Percentiles rank a stretch among this genome's conserved stretches.
These are phyloP conservation scores for Copromyces sp. DNA, from an alignment of 495 filamentous ascomycete species.

Conservation along the genomic window DNA sequence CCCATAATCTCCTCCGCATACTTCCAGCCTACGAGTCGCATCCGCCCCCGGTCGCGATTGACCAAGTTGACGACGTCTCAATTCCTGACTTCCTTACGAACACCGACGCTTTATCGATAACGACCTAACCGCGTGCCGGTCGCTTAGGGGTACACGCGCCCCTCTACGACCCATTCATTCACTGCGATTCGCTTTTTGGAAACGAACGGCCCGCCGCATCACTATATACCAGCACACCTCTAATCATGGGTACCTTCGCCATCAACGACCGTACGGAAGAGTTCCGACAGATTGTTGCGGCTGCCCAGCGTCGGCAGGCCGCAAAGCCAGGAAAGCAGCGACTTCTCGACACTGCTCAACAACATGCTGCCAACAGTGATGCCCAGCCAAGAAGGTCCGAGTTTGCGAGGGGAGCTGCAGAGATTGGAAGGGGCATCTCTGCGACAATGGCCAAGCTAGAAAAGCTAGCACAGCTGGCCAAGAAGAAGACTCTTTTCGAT, in stretches of 20 bases:
- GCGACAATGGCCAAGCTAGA: conserved; percentile 91
- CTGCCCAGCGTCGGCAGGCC: conserved; percentile 65
- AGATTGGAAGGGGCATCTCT: conserved; percentile 83
- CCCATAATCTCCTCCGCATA: background rate
- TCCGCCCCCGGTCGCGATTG: background rate
- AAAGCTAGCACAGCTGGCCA: conserved; percentile 86
- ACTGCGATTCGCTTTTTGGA: background rate
- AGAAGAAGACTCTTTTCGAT: conserved; percentile 94
- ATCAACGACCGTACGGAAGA: conserved; percentile 96
- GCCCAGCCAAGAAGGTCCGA: conserved; percentile 51
- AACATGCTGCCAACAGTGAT: conserved; percentile 55
- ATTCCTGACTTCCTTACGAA: background rate
- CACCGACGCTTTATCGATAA: background rate
- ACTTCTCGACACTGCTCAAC: conserved; percentile 65
- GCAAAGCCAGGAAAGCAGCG: conserved; percentile 66
- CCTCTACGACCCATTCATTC: background rate
- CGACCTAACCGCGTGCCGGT: background rate
- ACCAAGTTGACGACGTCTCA: background rate
- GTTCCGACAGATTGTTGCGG: conserved; percentile 80
- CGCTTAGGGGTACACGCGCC: conserved; percentile 1
- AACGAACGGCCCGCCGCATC: background rate
- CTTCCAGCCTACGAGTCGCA: background rate
- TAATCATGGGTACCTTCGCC: conserved; percentile 46
- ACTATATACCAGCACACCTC: background rate
- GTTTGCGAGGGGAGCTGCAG: conserved; percentile 80